Evolutionary conservation across 352 stramenopile species (phyloP).

Genomic region (Pythium volutum): DNA sequence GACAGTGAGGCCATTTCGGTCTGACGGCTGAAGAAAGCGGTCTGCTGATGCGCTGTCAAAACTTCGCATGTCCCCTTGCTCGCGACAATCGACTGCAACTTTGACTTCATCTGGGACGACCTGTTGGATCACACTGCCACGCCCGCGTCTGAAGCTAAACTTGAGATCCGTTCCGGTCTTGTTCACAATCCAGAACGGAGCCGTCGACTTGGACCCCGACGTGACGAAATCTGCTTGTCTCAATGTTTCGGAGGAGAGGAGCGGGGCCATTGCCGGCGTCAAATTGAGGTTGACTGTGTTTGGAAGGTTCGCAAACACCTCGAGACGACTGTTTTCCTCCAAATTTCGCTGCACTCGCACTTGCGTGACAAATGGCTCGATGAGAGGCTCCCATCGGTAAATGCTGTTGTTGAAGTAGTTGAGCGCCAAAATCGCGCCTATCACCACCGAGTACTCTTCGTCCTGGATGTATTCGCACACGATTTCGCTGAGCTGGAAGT

Average conservation of each 20-base stretch:
- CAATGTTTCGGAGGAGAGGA: slow-evolving; percentile 76
- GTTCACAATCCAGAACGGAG: slow-evolving; percentile 90
- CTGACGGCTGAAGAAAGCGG: slow-evolving; percentile 65
- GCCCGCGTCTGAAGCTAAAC: slow-evolving; percentile 84
- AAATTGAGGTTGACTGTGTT: slow-evolving; percentile 88
- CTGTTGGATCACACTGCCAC: slow-evolving; percentile 78
- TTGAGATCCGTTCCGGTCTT: slow-evolving; percentile 79
- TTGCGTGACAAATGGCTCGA: slow-evolving; percentile 82
- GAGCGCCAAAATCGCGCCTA: slow-evolving; percentile 74
- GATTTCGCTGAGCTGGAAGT: slow-evolving; percentile 86
- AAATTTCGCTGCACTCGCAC: slow-evolving; percentile 67
- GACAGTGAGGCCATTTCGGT: slow-evolving; percentile 73
- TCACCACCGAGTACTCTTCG: slow-evolving; percentile 76
- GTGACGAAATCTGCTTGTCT: slow-evolving; percentile 86
- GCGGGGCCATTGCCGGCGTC: slow-evolving; percentile 81
- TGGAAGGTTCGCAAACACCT: slow-evolving; percentile 79
- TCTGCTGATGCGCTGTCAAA: slow-evolving; percentile 83
- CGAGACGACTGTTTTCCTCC: slow-evolving; percentile 66
- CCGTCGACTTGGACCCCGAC: slow-evolving; percentile 79
- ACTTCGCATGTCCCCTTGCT: slow-evolving; percentile 83
- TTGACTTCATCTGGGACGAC: slow-evolving; percentile 57
- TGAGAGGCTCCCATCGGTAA: slow-evolving; percentile 84
- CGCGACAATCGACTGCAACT: slow-evolving; percentile 81
- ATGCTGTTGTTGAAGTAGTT: slow-evolving; percentile 93
- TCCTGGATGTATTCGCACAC: slow-evolving; percentile 87